Percentiles rank a stretch among this genome's conserved stretches.
Conservation (phyloP, 2,329 filamentous ascomycete species). For the Fusarium irregulare region DNA sequence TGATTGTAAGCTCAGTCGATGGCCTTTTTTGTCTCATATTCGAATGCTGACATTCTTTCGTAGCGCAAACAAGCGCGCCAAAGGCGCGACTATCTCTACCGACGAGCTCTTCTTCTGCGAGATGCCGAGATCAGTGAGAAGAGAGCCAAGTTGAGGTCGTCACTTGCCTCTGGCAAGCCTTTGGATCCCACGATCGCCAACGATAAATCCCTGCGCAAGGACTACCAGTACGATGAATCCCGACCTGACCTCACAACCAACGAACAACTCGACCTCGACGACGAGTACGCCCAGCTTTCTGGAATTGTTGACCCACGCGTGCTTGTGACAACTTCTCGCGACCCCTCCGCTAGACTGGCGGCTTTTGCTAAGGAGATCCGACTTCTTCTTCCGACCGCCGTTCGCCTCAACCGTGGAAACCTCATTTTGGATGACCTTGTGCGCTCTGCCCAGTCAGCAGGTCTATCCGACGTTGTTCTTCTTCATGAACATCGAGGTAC, state of each 20-base stretch:
- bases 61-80: constrained; percentile 58
- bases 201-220: constrained; percentile 83
- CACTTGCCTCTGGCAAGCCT: constrained; percentile 89
- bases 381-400: constrained; percentile 83
- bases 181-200: constrained; percentile 85
- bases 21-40: background rate
- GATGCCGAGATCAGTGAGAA: constrained; percentile 96
- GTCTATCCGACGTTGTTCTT: constrained; percentile 85
- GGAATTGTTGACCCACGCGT: constrained; percentile 90
- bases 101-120: constrained; percentile 84
- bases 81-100: constrained; percentile 76
- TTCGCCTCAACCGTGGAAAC: constrained; percentile 92
- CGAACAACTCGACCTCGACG: constrained; percentile 80
- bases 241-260: constrained; percentile 73
- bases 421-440: constrained; percentile 88
- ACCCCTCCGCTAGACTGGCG: constrained; percentile 85
- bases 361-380: constrained; percentile 94
- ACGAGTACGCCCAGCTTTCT: constrained; percentile 92
- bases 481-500: constrained; percentile 94
- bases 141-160: constrained; percentile 84
- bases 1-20: constrained; percentile 50
- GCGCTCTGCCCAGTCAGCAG: constrained; percentile 80
- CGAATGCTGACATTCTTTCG: constrained; percentile 34
- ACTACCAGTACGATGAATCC: constrained; percentile 95
- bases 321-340: constrained; percentile 89